phyloP scores from a whole-genome alignment of 163 green algal species.

The Scenedesmus sp. region DNA sequence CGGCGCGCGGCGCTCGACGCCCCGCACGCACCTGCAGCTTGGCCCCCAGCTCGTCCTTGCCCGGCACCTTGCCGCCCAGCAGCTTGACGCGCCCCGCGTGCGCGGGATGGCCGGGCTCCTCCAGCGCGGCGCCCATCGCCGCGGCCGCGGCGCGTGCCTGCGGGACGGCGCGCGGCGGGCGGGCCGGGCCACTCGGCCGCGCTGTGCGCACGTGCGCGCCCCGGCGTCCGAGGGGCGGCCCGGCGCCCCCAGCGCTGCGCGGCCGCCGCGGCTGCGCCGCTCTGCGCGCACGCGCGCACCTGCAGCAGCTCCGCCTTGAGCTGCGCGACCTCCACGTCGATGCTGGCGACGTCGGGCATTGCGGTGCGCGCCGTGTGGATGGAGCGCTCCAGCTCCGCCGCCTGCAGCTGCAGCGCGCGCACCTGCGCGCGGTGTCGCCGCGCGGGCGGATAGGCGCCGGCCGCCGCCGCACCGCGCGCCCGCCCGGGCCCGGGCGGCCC shows the following conservation, averaged over 20 bases:
- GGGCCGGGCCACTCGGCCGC: no score
- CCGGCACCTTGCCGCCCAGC: constrained; percentile 77
- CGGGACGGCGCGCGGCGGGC: not conserved
- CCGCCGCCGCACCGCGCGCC: no score
- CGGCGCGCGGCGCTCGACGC: no score
- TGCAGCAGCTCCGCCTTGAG: constrained; percentile 42
- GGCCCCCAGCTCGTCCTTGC: constrained; percentile 79
- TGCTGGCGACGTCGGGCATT: constrained; percentile 29
- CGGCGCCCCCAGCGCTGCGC: no score
- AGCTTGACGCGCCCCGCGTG: constrained; percentile 68
- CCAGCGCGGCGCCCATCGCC: constrained; percentile 57
- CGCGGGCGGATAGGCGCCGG: no score
- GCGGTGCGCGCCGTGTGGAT: constrained; percentile 56
- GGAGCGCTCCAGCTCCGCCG: constrained; percentile 62
- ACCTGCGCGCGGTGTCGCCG: no score
- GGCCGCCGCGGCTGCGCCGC: no score
- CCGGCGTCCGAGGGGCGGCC: no score
- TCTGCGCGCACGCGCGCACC: no score
- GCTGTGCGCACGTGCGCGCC: no score
- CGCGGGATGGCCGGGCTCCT: constrained; percentile 68
- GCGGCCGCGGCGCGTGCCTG: constrained; percentile 31
- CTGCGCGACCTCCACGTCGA: constrained; percentile 51
- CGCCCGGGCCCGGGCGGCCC: no score
- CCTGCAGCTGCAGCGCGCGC: constrained; percentile 43
- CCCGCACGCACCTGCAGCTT: constrained; percentile 64